Evolutionary conservation across 805 yeast genomes (phyloP).

Genomic region (Lipomyces orientalis): DNA sequence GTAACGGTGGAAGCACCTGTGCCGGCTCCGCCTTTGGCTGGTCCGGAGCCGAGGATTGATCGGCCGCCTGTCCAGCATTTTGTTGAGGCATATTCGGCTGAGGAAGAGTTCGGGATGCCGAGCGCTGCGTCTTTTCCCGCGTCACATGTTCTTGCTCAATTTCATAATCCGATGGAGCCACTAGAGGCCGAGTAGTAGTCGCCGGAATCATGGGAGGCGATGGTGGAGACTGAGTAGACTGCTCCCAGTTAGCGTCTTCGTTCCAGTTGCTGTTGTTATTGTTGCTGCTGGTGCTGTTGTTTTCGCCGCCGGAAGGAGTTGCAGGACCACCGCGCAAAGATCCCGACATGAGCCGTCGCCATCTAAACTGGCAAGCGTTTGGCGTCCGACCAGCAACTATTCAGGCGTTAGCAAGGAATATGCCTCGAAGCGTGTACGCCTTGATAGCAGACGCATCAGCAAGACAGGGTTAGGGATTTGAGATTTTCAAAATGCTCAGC

Average conservation of each 20-base stretch:
- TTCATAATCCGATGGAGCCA: constrained; percentile 16
- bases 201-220: constrained; percentile 25
- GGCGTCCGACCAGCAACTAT: constrained; percentile 74
- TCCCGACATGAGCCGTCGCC: constrained; percentile 71
- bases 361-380: constrained; percentile 86
- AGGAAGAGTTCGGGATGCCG: background rate
- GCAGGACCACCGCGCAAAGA: constrained; percentile 45
- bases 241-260: background rate
- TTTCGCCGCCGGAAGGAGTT: constrained; percentile 13
- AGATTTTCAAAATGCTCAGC: background rate
- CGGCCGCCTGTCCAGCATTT: background rate
- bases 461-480: background rate
- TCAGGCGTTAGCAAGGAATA: background rate
- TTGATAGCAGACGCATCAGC: background rate
- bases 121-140: constrained; percentile 10
- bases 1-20: background rate
- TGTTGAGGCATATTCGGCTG: background rate
- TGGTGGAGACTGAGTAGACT: background rate
- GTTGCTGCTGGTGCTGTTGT: background rate
- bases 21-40: background rate
- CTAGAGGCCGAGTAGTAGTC: constrained; percentile 18
- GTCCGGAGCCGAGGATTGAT: background rate
- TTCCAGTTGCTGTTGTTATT: constrained; percentile 7
- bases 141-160: constrained; percentile 9
- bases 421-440: background rate